Conservation (phyloP, 2,329 filamentous ascomycete species). For the Monosporascus sp. region DNA sequence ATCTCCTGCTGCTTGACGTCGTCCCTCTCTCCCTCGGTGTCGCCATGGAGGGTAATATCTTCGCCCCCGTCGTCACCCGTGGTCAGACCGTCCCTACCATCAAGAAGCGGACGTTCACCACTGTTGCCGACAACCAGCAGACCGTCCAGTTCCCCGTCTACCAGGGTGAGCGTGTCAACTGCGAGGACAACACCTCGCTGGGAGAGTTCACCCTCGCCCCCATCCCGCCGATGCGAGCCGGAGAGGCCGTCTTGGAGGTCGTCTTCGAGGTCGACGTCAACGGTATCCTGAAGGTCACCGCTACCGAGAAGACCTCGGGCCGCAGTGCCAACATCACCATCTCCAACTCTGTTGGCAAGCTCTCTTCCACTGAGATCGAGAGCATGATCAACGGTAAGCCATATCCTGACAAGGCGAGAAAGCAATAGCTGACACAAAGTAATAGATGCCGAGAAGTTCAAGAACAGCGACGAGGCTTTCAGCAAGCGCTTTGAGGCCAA, state of each 20-base stretch:
- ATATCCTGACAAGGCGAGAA: conserved; percentile 3
- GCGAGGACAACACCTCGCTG: conserved; percentile 95
- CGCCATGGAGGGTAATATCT: conserved; percentile 99
- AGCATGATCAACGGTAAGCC: conserved; percentile 81
- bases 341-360: conserved; percentile 98
- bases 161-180: conserved; percentile 97
- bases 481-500: conserved; percentile 99
- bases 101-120: conserved; percentile 85
- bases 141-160: conserved; percentile 88
- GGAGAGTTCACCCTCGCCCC: conserved; percentile 96
- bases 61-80: conserved; percentile 84
- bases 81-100: conserved; percentile 72
- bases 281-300: conserved; percentile 99
- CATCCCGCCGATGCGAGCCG: conserved; percentile 81
- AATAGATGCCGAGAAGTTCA: conserved; percentile 92
- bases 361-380: conserved; percentile 91
- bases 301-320: conserved; percentile 97
- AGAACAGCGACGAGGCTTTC: conserved; percentile 95
- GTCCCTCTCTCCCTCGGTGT: conserved; percentile 95
- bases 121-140: conserved; percentile 70
- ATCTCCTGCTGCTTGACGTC: conserved; percentile 94
- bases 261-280: conserved; percentile 99
- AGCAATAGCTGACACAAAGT: conserved; percentile 14
- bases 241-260: conserved; percentile 93
- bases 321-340: conserved; percentile 99